phyloP scores from a whole-genome alignment of 2,329 filamentous ascomycete species.

The Pyricularia sp. region DNA sequence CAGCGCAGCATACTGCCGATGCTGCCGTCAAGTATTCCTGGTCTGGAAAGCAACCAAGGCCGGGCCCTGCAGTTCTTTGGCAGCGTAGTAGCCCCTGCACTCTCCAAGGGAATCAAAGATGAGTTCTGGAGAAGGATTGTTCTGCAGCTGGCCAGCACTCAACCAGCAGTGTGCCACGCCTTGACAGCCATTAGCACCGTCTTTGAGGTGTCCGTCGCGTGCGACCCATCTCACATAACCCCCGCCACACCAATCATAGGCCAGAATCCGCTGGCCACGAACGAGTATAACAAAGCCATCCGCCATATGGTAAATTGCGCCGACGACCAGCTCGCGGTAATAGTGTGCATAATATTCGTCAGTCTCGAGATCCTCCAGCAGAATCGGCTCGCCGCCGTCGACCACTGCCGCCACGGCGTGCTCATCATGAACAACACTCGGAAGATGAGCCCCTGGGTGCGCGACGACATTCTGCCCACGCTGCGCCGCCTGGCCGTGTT shows the following conservation, averaged over 20 bases:
- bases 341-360: constrained; percentile 35
- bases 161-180: constrained; percentile 35
- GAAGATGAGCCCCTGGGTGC: constrained; percentile 13
- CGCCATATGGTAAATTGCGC: constrained; percentile 21
- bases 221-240: neutral
- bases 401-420: constrained; percentile 18
- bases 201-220: constrained; percentile 20
- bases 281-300: constrained; percentile 37
- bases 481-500: constrained; percentile 26
- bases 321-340: constrained; percentile 21
- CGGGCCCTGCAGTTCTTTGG: constrained; percentile 25
- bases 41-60: constrained; percentile 12
- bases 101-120: constrained; percentile 27
- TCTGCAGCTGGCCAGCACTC: constrained; percentile 28
- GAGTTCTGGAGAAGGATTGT: constrained; percentile 31
- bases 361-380: constrained; percentile 35
- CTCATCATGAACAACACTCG: constrained; percentile 9
- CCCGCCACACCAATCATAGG: constrained; percentile 7
- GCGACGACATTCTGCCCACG: constrained; percentile 19
- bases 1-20: neutral
- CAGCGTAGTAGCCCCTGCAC: constrained; percentile 21
- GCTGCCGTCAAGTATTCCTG: neutral
- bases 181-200: constrained; percentile 35
- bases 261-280: constrained; percentile 20
- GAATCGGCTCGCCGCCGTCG: constrained; percentile 23